phyloP scores from a whole-genome alignment of 2,329 filamentous ascomycete species.

The Dactylellina sp. region DNA sequence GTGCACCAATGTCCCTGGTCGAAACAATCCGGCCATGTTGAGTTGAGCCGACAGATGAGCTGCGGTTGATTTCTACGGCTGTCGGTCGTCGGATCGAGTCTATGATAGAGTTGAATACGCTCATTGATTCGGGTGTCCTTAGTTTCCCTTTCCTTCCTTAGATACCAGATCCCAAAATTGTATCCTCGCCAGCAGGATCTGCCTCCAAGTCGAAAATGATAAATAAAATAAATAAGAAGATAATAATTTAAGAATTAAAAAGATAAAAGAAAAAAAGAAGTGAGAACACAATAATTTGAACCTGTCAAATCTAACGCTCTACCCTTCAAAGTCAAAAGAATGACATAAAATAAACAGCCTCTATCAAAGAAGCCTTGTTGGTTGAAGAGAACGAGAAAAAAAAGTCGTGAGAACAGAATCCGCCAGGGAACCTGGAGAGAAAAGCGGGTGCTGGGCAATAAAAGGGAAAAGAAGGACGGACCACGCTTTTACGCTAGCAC shows the following conservation, averaged over 20 bases:
- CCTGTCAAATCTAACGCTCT: slow-evolving; percentile 41
- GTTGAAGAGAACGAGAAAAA: slow-evolving; percentile 32
- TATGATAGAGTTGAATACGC: slow-evolving; percentile 40
- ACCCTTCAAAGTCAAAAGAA: slow-evolving; percentile 44
- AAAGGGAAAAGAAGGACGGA: slow-evolving; percentile 33
- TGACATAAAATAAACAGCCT: slow-evolving; percentile 38
- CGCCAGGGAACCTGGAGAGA: slow-evolving; percentile 26
- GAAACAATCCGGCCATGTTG: slow-evolving; percentile 34
- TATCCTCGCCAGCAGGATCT: slow-evolving; percentile 47
- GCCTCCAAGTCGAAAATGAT: slow-evolving; percentile 3
- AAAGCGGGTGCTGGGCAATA: slow-evolving; percentile 24
- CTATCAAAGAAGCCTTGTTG: slow-evolving; percentile 46
- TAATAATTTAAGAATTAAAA: background rate
- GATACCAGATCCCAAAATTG: background rate
- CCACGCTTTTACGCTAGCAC: slow-evolving; percentile 8
- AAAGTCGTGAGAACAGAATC: slow-evolving; percentile 39
- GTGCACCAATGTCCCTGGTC: slow-evolving; percentile 27
- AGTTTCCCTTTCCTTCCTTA: slow-evolving; percentile 4
- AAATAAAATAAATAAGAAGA: slow-evolving; percentile 14
- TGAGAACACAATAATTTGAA: slow-evolving; percentile 44
- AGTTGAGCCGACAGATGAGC: slow-evolving; percentile 17
- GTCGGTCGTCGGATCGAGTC: slow-evolving; percentile 40
- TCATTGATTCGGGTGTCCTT: slow-evolving; percentile 25
- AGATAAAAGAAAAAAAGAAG: slow-evolving; percentile 27
- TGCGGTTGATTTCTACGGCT: slow-evolving; percentile 46